Percentiles rank a stretch among this genome's conserved stretches.
Conservation (phyloP, 805 yeast genomes). For the Debaryomyces tyrocola region DNA sequence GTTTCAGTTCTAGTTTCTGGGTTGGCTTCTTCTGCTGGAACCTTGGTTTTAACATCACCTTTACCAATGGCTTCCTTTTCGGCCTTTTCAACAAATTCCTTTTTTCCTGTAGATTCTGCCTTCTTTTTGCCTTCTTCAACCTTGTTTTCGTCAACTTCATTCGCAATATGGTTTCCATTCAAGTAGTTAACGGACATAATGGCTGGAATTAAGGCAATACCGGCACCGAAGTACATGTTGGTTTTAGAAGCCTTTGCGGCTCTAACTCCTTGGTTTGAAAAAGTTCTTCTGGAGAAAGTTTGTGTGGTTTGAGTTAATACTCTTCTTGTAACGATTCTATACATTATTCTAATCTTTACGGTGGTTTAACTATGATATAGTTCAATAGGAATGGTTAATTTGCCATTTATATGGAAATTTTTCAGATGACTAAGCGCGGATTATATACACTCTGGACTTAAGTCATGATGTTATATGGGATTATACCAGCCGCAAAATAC, state of each 20-base stretch:
- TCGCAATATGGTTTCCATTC: slow-evolving; percentile 4
- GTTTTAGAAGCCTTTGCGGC: neutral
- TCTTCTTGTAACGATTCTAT: slow-evolving; percentile 16
- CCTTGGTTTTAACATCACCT: neutral
- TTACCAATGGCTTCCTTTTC: slow-evolving; percentile 4
- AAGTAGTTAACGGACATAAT: slow-evolving; percentile 7
- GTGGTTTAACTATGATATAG: neutral
- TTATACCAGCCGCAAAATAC: neutral
- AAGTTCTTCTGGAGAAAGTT: slow-evolving; percentile 10
- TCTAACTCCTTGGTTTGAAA: slow-evolving; percentile 6
- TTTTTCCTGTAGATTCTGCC: neutral
- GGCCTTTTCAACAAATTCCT: neutral
- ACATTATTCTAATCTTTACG: slow-evolving; percentile 11
- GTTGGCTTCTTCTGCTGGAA: slow-evolving; percentile 5
- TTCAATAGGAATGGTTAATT: neutral
- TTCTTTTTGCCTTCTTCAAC: slow-evolving; percentile 8
- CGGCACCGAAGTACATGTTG: slow-evolving; percentile 1
- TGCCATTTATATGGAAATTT: slow-evolving; percentile 4
- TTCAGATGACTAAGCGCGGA: slow-evolving; percentile 6
- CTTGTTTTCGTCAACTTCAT: slow-evolving; percentile 8
- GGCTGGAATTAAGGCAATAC: slow-evolving; percentile 14
- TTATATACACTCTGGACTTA: neutral
- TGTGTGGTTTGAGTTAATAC: slow-evolving; percentile 10
- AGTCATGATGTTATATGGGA: neutral
- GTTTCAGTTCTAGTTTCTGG: slow-evolving; percentile 4